Percentiles rank a stretch among this genome's conserved stretches.
phyloP scores from a whole-genome alignment of 495 filamentous ascomycete genomes.

The Aspergillus sclerotioniger region DNA sequence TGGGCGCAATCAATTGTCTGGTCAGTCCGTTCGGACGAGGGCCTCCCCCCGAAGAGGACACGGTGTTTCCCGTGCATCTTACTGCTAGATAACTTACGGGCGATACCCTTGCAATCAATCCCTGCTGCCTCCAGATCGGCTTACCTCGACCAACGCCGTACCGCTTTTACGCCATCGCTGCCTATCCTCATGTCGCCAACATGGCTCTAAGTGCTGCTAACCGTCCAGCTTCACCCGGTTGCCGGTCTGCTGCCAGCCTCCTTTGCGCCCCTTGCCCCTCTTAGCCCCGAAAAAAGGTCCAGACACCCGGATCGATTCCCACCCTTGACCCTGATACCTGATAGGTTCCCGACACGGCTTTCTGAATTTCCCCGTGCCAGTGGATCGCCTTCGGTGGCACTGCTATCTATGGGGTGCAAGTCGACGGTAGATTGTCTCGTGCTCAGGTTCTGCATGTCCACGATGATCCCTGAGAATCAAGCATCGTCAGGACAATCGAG shows the following conservation, averaged over 20 bases:
- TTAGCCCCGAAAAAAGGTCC: conserved; percentile 11
- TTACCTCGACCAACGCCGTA: not conserved
- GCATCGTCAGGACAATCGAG: not conserved
- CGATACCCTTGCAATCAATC: too few relatives aligned
- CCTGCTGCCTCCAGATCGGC: conserved; percentile 3
- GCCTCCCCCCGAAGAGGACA: conserved; percentile 38
- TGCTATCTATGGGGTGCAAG: conserved; percentile 9
- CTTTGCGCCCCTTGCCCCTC: conserved; percentile 1
- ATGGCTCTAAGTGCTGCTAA: not conserved
- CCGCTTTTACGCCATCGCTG: not conserved
- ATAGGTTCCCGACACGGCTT: conserved; percentile 20
- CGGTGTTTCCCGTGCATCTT: conserved; percentile 36
- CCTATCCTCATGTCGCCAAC: not conserved
- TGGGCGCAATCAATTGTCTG: conserved; percentile 1
- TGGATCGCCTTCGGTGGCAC: conserved; percentile 20
- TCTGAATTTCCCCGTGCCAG: conserved; percentile 17
- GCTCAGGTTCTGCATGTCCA: conserved; percentile 2
- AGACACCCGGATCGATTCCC: not conserved
- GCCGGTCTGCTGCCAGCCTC: not conserved
- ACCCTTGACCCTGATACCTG: conserved; percentile 16
- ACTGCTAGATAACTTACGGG: too few relatives aligned
- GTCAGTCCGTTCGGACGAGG: conserved; percentile 3
- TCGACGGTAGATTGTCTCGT: conserved; percentile 7
- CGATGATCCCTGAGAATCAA: not conserved
- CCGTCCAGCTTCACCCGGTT: not conserved